Evolutionary conservation across 2,329 filamentous ascomycete genomes (phyloP), one percentile per base, ranked within the genome.

Genomic region (Alternaria arborescens): DNA sequence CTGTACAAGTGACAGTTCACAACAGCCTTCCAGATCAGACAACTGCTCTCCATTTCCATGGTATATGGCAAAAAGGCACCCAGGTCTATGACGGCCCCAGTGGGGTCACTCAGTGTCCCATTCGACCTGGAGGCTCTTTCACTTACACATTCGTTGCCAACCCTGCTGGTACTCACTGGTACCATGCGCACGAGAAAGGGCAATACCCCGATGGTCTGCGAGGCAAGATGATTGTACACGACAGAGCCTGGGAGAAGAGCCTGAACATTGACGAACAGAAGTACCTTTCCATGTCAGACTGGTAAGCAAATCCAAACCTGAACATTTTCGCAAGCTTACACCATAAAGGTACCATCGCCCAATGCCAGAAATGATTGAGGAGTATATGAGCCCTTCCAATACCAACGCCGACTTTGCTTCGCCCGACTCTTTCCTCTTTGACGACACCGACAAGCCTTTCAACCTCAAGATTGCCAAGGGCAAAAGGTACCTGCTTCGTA

Each of bases 51-150:
- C 83, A 85, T 65, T 85, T 80, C 77, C 83, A 85, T 58, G 83
- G 83, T 0, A 65, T 85, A 24, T 74, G 80, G 16, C 80, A 83
- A 62, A 56, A 75, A 3, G 52, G 87, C 22, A 88, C 86, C 0
- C 85, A 82, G 10, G 82, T 88, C 51, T 92, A 93, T 88, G 91
- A 94, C 75, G 91, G 91, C 8, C 82, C 89, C 48, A 93, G 93
- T 88, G 91, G 93, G 74, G 91, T 92, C 0, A 87, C 89, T 0
- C 90, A 77, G 51, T 74, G 71, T 28, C 72, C 71, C 0, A 89
- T 93, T 47, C 82, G 86, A 0, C 87, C 90, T 0, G 87, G 87
- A 1, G 79, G 82, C 2, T 86, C 81, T 1, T 89, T 90, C 63
- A 87, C 84, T 0, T 93, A 93, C 73, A 85, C 85, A 16, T 93